Conservation (phyloP, 2,329 filamentous ascomycete genomes). For the Beauveria asiatica region DNA sequence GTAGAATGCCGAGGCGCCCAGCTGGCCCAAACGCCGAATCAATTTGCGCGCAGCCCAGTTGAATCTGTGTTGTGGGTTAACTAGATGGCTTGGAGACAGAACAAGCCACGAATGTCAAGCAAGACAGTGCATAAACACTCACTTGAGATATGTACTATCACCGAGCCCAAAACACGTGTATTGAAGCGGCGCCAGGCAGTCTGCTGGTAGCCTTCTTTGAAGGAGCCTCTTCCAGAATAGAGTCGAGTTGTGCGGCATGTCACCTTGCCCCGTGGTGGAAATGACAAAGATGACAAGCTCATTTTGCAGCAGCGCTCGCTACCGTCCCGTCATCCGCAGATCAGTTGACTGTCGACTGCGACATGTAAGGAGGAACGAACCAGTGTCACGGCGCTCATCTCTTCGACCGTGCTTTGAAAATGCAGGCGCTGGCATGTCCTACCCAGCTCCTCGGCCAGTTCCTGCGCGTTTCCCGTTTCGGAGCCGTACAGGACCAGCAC, state of each 20-base stretch:
- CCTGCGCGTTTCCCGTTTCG: constrained; percentile 90
- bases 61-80: constrained; percentile 46
- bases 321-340: background rate
- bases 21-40: constrained; percentile 71
- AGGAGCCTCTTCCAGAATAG: constrained; percentile 80
- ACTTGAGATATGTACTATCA: constrained; percentile 92
- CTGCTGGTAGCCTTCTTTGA: constrained; percentile 64
- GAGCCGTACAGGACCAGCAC: constrained; percentile 80
- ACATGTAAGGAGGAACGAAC: constrained; percentile 40
- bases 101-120: no score
- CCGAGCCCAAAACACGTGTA: constrained; percentile 89
- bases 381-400: constrained; percentile 67
- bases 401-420: constrained; percentile 66
- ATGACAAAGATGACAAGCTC: constrained; percentile 68
- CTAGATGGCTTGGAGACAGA: background rate
- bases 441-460: constrained; percentile 79
- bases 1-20: constrained; percentile 71
- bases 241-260: constrained; percentile 76
- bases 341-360: background rate
- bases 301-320: constrained; percentile 44
- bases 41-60: constrained; percentile 91
- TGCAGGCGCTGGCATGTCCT: constrained; percentile 66
- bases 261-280: constrained; percentile 91
- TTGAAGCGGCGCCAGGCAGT: constrained; percentile 56
- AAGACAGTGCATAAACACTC: constrained; percentile 21